phyloP scores from a whole-genome alignment of 257 asterid species.

The Penstemon eatonii region DNA sequence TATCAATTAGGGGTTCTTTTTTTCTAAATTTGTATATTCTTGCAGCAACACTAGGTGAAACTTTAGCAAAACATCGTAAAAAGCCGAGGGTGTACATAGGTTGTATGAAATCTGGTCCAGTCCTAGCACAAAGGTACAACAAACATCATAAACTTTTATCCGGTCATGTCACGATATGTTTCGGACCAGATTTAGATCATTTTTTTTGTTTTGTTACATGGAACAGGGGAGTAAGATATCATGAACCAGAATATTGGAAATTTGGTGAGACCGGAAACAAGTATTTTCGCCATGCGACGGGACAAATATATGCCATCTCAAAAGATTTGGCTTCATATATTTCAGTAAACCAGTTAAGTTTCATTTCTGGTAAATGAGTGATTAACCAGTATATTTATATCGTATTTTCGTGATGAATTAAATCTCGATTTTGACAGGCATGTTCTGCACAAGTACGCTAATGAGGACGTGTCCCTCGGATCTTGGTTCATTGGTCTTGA shows the following conservation, averaged over 20 bases:
- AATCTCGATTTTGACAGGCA: slow-evolving; percentile 44
- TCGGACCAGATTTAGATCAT: slow-evolving; percentile 4
- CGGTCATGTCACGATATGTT: background rate
- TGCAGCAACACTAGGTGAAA: slow-evolving; percentile 87
- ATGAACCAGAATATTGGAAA: slow-evolving; percentile 64
- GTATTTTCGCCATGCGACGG: slow-evolving; percentile 94
- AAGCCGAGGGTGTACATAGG: slow-evolving; percentile 77
- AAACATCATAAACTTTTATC: background rate
- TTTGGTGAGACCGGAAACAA: slow-evolving; percentile 53
- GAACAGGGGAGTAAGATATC: slow-evolving; percentile 88
- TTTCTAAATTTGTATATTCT: slow-evolving; percentile 8
- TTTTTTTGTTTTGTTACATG: slow-evolving; percentile 8
- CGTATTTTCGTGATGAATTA: slow-evolving; percentile 5
- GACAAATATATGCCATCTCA: slow-evolving; percentile 87
- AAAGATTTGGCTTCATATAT: slow-evolving; percentile 80
- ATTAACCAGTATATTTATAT: background rate
- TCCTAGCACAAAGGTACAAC: slow-evolving; percentile 76
- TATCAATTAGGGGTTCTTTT: background rate
- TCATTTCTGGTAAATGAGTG: background rate
- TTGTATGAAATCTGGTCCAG: slow-evolving; percentile 97
- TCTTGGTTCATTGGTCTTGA: slow-evolving; percentile 96
- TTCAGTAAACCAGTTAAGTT: slow-evolving; percentile 68
- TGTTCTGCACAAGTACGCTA: slow-evolving; percentile 90
- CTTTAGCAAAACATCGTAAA: slow-evolving; percentile 64
- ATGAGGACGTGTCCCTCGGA: slow-evolving; percentile 90